Conservation (phyloP, 1,284 basidiomycete species). For the Sporisorium iseilematis-ciliati region DNA sequence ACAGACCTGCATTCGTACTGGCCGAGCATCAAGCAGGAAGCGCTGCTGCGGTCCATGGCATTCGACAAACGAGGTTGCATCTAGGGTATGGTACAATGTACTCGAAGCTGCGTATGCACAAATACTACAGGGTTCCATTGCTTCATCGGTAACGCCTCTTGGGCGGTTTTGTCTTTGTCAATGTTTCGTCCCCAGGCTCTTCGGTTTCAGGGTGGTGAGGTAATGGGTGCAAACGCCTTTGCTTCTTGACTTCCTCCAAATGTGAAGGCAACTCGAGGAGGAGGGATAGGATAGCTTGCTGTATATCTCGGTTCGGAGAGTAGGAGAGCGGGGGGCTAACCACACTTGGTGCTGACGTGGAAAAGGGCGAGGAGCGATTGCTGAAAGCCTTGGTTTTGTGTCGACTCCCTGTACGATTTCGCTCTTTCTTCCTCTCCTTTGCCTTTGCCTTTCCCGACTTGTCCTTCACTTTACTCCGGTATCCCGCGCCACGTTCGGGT, state of each 20-base stretch:
- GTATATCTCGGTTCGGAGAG: neutral
- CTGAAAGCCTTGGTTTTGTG: neutral
- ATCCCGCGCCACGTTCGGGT: neutral
- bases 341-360: neutral
- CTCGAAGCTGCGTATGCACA: neutral
- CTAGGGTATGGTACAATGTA: too few species aligned
- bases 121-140: neutral
- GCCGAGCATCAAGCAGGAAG: too few species aligned
- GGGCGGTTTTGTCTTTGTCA: neutral
- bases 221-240: neutral
- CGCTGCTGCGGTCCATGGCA: too few species aligned
- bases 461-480: neutral
- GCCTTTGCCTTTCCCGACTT: neutral
- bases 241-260: neutral
- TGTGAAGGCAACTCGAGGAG: slow-evolving; percentile 2
- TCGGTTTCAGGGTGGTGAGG: neutral
- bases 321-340: neutral
- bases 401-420: neutral
- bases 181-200: neutral
- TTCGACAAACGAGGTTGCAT: too few species aligned
- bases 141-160: slow-evolving; percentile 2
- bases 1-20: too few species aligned
- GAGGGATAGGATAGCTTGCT: slow-evolving; percentile 3
- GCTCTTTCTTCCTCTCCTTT: neutral
- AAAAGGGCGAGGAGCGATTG: neutral